Conservation (phyloP, 306 rosid genomes). For the Vigna angularis region DNA sequence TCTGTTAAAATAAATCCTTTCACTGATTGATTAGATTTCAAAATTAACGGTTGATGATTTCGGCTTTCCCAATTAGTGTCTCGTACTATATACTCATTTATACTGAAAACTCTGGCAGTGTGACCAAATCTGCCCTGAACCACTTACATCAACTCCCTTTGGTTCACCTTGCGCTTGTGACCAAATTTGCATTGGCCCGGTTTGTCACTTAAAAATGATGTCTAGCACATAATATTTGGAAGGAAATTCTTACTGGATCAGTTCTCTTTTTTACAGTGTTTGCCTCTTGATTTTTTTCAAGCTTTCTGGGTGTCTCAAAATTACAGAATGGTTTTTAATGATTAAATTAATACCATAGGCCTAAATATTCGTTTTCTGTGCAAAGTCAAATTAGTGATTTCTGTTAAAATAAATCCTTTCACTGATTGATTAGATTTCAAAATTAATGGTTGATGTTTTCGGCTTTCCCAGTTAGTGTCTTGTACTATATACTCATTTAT, state of each 20-base stretch:
- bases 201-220: not conserved
- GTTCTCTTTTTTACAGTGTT: slow-evolving; percentile 25
- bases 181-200: too few relatives aligned
- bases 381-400: slow-evolving; percentile 12
- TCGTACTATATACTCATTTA: slow-evolving; percentile 56
- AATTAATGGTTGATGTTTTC: slow-evolving; percentile 35
- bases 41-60: slow-evolving; percentile 34
- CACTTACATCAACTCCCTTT: slow-evolving; percentile 87
- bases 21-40: slow-evolving; percentile 26
- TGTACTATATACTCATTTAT: slow-evolving; percentile 55
- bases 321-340: slow-evolving; percentile 3
- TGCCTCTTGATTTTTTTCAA: slow-evolving; percentile 28
- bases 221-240: slow-evolving; percentile 13
- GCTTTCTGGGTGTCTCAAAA: slow-evolving; percentile 4
- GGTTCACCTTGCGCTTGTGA: slow-evolving; percentile 97
- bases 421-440: slow-evolving; percentile 27
- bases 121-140: slow-evolving; percentile 87
- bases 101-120: slow-evolving; percentile 67
- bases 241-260: slow-evolving; percentile 13
- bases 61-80: slow-evolving; percentile 57
- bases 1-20: slow-evolving; percentile 15
- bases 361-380: slow-evolving; percentile 24
- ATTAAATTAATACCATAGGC: slow-evolving; percentile 19
- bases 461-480: slow-evolving; percentile 58
- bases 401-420: slow-evolving; percentile 12